Evolutionary conservation across 2,329 filamentous ascomycete species (phyloP).

Genomic region (Epicoccum sorghinum): DNA sequence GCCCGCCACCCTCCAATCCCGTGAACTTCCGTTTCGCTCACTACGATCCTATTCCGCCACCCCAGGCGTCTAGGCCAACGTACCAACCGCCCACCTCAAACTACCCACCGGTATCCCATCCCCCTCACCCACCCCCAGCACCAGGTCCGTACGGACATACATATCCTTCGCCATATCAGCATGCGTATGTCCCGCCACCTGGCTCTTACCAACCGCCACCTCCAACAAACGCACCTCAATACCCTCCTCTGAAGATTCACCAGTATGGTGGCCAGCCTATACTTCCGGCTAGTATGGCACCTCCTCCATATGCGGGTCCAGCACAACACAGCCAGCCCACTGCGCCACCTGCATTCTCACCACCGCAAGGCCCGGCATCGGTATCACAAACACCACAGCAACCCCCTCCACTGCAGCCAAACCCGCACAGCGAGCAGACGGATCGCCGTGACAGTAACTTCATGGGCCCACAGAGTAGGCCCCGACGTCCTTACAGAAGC

Average conservation of each 20-base stretch:
- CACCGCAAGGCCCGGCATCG: conserved; percentile 26
- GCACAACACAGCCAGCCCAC: conserved; percentile 23
- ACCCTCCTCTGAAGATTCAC: conserved; percentile 44
- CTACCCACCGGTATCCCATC: conserved; percentile 29
- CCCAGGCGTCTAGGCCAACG: conserved; percentile 15
- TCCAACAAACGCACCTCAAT: conserved; percentile 26
- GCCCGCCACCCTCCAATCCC: conserved; percentile 31
- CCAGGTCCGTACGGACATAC: conserved; percentile 28
- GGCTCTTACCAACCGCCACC: conserved; percentile 43
- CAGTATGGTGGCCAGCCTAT: conserved; percentile 51
- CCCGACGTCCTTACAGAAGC: conserved; percentile 37
- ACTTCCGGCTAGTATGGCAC: conserved; percentile 46
- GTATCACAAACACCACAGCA: background rate
- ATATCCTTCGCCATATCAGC: conserved; percentile 28
- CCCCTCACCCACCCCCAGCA: conserved; percentile 25
- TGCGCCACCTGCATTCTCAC: conserved; percentile 23
- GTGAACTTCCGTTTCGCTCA: conserved; percentile 46
- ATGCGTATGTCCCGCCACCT: conserved; percentile 41
- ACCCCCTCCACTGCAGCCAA: conserved; percentile 13
- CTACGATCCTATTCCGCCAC: conserved; percentile 41
- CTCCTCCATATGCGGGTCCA: conserved; percentile 29
- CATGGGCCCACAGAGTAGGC: conserved; percentile 33
- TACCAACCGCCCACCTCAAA: conserved; percentile 32
- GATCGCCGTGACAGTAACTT: conserved; percentile 24
- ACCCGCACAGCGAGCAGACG: conserved; percentile 29